phyloP scores from a whole-genome alignment of 1,284 basidiomycete genomes.

The Tilletia indica region DNA sequence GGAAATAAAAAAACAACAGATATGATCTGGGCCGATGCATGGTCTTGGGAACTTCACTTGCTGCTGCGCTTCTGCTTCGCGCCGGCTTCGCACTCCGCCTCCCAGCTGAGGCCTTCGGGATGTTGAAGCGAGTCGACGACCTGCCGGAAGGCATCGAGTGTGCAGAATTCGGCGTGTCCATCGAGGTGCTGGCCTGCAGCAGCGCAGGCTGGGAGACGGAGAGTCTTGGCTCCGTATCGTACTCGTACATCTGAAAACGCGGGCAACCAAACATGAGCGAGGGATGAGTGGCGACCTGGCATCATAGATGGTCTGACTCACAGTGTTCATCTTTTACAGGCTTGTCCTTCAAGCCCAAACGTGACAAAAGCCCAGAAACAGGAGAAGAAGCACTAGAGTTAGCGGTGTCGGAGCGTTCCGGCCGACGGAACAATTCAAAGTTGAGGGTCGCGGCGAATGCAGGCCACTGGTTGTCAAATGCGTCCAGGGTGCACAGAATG shows the following conservation, averaged over 20 bases:
- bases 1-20: not conserved
- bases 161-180: slow-evolving; percentile 74
- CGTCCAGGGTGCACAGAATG: slow-evolving; percentile 68
- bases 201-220: slow-evolving; percentile 69
- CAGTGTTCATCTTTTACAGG: slow-evolving; percentile 18
- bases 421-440: slow-evolving; percentile 40
- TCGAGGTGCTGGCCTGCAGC: slow-evolving; percentile 68
- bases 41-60: slow-evolving; percentile 25
- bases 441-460: slow-evolving; percentile 42
- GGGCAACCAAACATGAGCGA: too few species aligned
- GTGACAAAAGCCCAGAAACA: slow-evolving; percentile 1
- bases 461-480: slow-evolving; percentile 69
- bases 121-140: slow-evolving; percentile 42
- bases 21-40: not conserved
- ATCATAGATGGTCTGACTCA: not conserved
- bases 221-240: slow-evolving; percentile 71
- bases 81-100: slow-evolving; percentile 43
- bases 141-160: slow-evolving; percentile 66
- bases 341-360: not conserved
- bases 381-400: slow-evolving; percentile 25
- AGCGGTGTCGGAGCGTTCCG: slow-evolving; percentile 22
- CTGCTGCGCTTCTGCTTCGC: slow-evolving; percentile 30
- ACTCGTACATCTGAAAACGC: slow-evolving; percentile 63
- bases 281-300: too few species aligned
- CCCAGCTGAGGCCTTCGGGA: slow-evolving; percentile 41